Evolutionary conservation across 1,139 yeast species (phyloP), one percentile per base, ranked within the genome.

Genomic region (Protomyces macrosporus): DNA sequence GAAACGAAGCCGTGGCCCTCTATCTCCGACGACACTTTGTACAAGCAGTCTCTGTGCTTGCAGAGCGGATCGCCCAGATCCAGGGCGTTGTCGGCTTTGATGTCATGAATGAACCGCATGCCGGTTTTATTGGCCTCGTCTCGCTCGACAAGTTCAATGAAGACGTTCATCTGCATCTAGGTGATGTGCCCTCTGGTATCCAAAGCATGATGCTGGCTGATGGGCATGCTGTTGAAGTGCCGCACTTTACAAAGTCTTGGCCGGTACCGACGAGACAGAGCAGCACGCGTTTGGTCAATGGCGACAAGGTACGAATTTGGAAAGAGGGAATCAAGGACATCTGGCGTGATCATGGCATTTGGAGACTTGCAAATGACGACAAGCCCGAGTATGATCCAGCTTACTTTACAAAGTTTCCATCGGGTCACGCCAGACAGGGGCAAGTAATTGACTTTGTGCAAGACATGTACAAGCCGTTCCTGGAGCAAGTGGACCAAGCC

Each of bases 31-130:
- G 76, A 39, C 87, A 83, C 71, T 90, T 81, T 71, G 75, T 86
- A 36, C 75, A 75, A n/a, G 82, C 95, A 0, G 74, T 87, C 30
- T 74, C 76, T 51, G 76, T 82, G 67, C 76, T 91, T 10, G 83
- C 93, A 75, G 64, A 70, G 36, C 74, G 80, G 2, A 76, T 90
- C 3, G 76, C 78, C 57, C 72, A 72, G 0, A 79, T 84, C 33
- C 73, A 77, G 16, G 76, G 78, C 33, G 74, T 88, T 9, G 70
- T 90, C 14, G 98, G 97, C 3, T 81, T 90, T 71, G 98, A 91
- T 75, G 82, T 89, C 63, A 74, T 91, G 78, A 91, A 91, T 73
- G 98, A 91, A 73, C 98, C 98, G 2, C 87, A 84, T 69, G 70
- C 71, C 45, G 76, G 76, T 4, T 66, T 72, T 68, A 72, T 67